Evolutionary conservation across 192 early-diverging fungal species (phyloP).

Genomic region (Globomyces pollinis-pini): DNA sequence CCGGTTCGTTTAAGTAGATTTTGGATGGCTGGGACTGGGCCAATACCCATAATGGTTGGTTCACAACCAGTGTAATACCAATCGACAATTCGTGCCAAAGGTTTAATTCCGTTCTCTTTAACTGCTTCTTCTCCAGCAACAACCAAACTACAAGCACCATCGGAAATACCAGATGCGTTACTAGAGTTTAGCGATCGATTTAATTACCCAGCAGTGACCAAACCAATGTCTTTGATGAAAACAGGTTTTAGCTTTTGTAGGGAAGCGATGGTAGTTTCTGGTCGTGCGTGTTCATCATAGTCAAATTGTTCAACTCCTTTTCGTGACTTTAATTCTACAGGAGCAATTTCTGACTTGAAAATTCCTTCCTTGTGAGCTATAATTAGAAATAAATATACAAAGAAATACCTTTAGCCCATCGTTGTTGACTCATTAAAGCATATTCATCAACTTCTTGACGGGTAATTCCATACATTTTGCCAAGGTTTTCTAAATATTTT

Average conservation of each 20-base stretch:
- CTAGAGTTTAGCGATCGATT: slow-evolving; percentile 10
- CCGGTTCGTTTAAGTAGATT: slow-evolving; percentile 76
- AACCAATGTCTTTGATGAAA: slow-evolving; percentile 79
- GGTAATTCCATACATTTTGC: slow-evolving; percentile 71
- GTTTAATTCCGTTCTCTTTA: slow-evolving; percentile 69
- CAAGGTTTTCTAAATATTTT: slow-evolving; percentile 91
- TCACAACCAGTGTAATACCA: slow-evolving; percentile 84
- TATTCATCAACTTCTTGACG: slow-evolving; percentile 78
- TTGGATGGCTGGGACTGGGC: slow-evolving; percentile 85
- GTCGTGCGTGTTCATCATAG: slow-evolving; percentile 85
- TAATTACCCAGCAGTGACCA: slow-evolving; percentile 75
- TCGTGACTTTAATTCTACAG: slow-evolving; percentile 72
- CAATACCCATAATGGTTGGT: slow-evolving; percentile 92
- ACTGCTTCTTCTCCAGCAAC: slow-evolving; percentile 81
- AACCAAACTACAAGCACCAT: slow-evolving; percentile 83
- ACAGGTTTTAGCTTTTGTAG: slow-evolving; percentile 75
- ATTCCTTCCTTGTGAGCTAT: slow-evolving; percentile 62
- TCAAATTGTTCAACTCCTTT: slow-evolving; percentile 65
- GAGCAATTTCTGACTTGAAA: slow-evolving; percentile 76
- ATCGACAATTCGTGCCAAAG: slow-evolving; percentile 77
- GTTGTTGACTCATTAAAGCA: slow-evolving; percentile 75
- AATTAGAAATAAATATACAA: slow-evolving; percentile 21
- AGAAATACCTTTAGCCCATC: slow-evolving; percentile 62
- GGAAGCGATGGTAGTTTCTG: slow-evolving; percentile 70
- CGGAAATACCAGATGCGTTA: slow-evolving; percentile 90